Conservation (phyloP, 257 asterid genomes). For the Salvia miltiorrhiza region DNA sequence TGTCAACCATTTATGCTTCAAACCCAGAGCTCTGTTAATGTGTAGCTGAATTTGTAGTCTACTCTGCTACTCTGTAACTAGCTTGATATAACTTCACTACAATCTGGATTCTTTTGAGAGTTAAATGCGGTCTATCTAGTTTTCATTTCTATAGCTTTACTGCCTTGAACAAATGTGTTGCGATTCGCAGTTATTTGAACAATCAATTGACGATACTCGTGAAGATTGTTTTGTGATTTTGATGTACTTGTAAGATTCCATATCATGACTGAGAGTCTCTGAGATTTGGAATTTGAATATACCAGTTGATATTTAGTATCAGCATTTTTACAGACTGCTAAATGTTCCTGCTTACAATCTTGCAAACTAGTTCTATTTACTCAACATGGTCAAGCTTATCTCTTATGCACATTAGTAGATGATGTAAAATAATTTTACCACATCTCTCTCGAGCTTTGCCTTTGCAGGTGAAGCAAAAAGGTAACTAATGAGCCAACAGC, state of each 20-base stretch:
- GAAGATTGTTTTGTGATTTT: neutral
- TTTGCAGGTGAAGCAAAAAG: constrained; percentile 20
- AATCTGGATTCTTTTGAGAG: neutral
- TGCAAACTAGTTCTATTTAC: no score
- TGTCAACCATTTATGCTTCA: neutral
- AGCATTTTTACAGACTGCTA: no score
- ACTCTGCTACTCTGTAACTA: neutral
- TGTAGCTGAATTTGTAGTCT: neutral
- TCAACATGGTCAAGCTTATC: neutral
- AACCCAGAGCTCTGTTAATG: neutral
- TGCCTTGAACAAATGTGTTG: no score
- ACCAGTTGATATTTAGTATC: no score
- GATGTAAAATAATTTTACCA: neutral
- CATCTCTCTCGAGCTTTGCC: constrained; percentile 15
- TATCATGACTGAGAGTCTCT: no score
- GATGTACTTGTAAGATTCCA: no score
- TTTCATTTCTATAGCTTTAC: neutral
- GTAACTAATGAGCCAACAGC: neutral
- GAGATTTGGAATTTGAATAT: no score
- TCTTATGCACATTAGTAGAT: neutral
- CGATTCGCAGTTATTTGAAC: neutral
- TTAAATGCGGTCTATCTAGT: neutral
- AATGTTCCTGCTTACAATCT: no score
- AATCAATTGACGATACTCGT: neutral
- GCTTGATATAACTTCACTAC: neutral